A percentile compares a stretch with the other conserved stretches of the same genome.
These are phyloP conservation scores for Helianthus annuus DNA, from an alignment of 129 eudicot species.

Conservation along the genomic window DNA sequence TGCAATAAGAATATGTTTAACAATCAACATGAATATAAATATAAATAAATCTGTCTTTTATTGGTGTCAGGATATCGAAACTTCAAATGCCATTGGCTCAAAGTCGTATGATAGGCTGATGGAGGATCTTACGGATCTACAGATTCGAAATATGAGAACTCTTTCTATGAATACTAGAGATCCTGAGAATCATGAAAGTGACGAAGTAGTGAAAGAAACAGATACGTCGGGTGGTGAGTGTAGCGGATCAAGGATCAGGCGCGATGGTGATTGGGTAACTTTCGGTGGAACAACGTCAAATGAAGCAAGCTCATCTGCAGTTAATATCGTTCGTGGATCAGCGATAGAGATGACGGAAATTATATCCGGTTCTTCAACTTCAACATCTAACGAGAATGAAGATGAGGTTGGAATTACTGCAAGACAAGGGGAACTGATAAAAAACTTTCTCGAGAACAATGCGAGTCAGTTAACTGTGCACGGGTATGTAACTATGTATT, in stretches of 20 bases:
- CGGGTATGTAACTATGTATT: conserved; percentile 79
- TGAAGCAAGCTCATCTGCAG: conserved; percentile 4
- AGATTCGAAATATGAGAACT: conserved; percentile 45
- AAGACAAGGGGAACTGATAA: conserved; percentile 68
- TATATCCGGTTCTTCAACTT: too few relatives aligned
- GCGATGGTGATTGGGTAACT: conserved; percentile 33
- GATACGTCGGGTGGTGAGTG: conserved; percentile 22
- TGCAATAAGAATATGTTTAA: conserved; percentile 12
- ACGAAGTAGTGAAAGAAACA: too few relatives aligned
- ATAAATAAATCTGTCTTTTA: conserved; percentile 8
- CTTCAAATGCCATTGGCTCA: conserved; percentile 72
- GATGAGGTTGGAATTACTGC: conserved; percentile 32
- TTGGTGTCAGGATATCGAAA: conserved; percentile 61
- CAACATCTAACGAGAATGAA: neutral
- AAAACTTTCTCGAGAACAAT: conserved; percentile 58
- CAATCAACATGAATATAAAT: neutral
- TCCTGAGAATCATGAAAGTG: too few relatives aligned
- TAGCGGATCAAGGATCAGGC: conserved; percentile 20
- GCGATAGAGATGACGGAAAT: conserved; percentile 28
- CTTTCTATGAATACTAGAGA: too few relatives aligned
- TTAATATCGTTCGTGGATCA: conserved; percentile 36
- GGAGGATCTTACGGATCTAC: conserved; percentile 79
- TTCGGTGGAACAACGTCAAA: conserved; percentile 10
- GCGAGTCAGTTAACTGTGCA: conserved; percentile 78
- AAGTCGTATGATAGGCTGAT: conserved; percentile 78